These are phyloP conservation scores for Mycena latifolia DNA, from an alignment of 768 basidiomycete species.

Conservation along the genomic window DNA sequence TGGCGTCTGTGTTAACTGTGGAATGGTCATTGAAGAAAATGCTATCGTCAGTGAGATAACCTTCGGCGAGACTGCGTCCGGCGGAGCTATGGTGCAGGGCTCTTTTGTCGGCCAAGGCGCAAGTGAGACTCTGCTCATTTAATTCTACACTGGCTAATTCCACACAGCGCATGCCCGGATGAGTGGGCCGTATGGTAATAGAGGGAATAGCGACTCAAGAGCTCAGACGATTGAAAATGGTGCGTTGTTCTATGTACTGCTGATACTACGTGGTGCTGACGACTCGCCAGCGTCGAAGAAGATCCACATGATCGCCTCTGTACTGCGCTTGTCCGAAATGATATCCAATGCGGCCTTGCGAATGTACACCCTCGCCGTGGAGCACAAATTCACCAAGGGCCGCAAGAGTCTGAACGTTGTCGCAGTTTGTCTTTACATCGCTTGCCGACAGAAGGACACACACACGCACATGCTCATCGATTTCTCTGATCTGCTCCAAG, in stretches of 20 bases:
- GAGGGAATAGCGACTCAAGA: slow-evolving; percentile 83
- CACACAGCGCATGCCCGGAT: slow-evolving; percentile 81
- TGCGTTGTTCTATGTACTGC: slow-evolving; percentile 48
- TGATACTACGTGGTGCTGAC: slow-evolving; percentile 7
- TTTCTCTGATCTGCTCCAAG: slow-evolving; percentile 96
- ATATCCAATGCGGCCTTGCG: slow-evolving; percentile 87
- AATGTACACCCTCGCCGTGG: slow-evolving; percentile 93
- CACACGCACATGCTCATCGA: slow-evolving; percentile 98
- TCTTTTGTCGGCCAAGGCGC: slow-evolving; percentile 92
- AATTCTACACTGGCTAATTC: slow-evolving; percentile 3
- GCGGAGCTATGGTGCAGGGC: slow-evolving; percentile 96
- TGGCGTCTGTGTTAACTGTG: slow-evolving; percentile 88
- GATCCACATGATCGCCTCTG: slow-evolving; percentile 86
- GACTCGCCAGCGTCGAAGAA: slow-evolving; percentile 74
- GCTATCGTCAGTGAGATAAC: slow-evolving; percentile 94
- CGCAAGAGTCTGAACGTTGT: slow-evolving; percentile 93
- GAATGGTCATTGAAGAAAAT: slow-evolving; percentile 93
- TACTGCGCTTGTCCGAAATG: slow-evolving; percentile 82
- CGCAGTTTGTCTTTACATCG: slow-evolving; percentile 95
- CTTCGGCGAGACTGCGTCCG: slow-evolving; percentile 93
- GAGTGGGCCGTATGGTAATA: slow-evolving; percentile 85
- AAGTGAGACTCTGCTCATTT: slow-evolving; percentile 66
- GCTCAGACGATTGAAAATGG: slow-evolving; percentile 95
- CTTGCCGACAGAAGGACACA: slow-evolving; percentile 92
- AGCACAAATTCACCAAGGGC: slow-evolving; percentile 95